Base-by-base conservation (phyloP, 768 basidiomycete species). In the Lactarius sp. region DNA sequence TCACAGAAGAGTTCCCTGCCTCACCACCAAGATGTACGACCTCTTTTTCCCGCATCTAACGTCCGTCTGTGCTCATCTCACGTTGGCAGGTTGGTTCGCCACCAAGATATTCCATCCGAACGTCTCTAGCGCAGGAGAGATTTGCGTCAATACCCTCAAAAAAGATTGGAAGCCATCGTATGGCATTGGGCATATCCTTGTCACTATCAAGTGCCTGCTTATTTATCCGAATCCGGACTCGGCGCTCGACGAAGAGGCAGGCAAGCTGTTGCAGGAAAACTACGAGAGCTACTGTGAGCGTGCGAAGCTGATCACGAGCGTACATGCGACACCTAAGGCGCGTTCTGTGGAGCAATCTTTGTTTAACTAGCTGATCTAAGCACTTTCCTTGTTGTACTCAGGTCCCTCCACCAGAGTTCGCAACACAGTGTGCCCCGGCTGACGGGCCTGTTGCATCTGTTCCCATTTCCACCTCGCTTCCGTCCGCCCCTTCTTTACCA, bases 31-130 rank as follows among this genome's bases (percentile, higher is more conserved):
- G 95, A 79, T 97, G 96, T 95, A 68, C 54, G 84, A 75, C 8
- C 69, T 41, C n/a, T 33, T 46, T 37, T 18, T n/a, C 6, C 56
- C 18, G 49, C 57, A 36, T 20, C n/a, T 33, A 51, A 60, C 27
- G 12, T 20, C n/a, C 13, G 0, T 0, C 13, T 22, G 22, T 52
- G 22, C 50, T 57, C 52, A 53, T 60, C 13, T 63, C 39, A 1
- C 39, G 7, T 62, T 10, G 8, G 18, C 33, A 96, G 94, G 95
- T 71, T 88, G 91, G 79, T 90, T 97, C 68, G 78, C 82, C 14
- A 97, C 95, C 55, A 97, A 96, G 78, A 95, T 98, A 61, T 98
- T 98, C 75, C 95, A 98, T 70, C 95, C 96, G 0, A 98, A 98
- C 70, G 93, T 98, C 46, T 95, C 94, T 0, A 80, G 83, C 39